Evolutionary conservation across 2,329 filamentous ascomycete species (phyloP), one percentile per base, ranked within the genome.

Genomic region (Fusarium dlaminii): DNA sequence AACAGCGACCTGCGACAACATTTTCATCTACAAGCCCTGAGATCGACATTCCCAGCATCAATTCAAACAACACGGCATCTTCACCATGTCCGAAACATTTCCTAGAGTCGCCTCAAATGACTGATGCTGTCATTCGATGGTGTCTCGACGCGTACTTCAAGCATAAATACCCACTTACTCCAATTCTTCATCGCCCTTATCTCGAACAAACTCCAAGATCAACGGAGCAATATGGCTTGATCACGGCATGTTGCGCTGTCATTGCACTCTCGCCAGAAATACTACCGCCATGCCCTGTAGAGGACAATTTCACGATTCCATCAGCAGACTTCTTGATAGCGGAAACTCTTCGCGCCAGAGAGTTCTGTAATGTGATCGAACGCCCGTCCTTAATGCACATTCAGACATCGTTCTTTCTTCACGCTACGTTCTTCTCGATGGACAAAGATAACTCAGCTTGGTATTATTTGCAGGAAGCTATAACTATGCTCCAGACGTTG

Each of bases 131-230:
- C 6, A 62, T 81, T 22, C 56, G 39, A 43, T 75, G 74, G 51
- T 81, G 78, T 24, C 42, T 82, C 1, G 75, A 81, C 49, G 80
- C 76, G 3, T 82, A 80, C 30, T 81, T 82, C 51, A 76, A 68
- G 34, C 80, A 82, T 57, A 82, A 82, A 57, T 82, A 82, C 24
- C 79, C 80, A 0, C 78, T 82, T 7, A 82, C 80, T 22, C 81
- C 81, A 0, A 78, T 82, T 20, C 30, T 82, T 4, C 60, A 81
- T 51, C 76, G 72, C 3, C 62, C 63, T 15, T n/a, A 73, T 5
- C 67, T 77, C 11, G 68, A 77, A 7, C 61, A 71, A 24, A 30
- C 3, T 0, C 62, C 17, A 29, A 56, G 10, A 18, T 70, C 63
- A 1, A 72, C 76, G 0, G 77, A 79, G 18, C 66, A 77, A 6